phyloP scores from a whole-genome alignment of 441 rosid genomes.

The Bruguiera hainesii region DNA sequence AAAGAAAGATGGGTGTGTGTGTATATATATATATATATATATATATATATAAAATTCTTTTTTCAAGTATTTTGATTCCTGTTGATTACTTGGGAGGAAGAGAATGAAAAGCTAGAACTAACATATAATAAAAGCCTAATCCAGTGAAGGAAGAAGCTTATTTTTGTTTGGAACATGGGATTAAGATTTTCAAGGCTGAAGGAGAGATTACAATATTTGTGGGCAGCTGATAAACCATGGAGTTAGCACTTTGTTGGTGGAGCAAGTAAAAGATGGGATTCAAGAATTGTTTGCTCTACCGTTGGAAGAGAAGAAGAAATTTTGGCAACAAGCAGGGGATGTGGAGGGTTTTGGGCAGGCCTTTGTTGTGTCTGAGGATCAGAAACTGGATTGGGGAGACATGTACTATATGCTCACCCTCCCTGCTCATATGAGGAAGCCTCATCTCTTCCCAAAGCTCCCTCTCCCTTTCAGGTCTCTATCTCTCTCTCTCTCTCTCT shows the following conservation, averaged over 20 bases:
- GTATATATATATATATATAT: too few relatives aligned
- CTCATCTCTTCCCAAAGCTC: constrained; percentile 42
- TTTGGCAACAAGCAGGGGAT: constrained; percentile 31
- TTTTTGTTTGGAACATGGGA: neutral
- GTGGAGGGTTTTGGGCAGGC: constrained; percentile 47
- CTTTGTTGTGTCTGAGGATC: constrained; percentile 23
- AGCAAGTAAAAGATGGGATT: constrained; percentile 31
- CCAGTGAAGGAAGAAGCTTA: constrained; percentile 18
- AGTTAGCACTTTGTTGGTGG: constrained; percentile 28
- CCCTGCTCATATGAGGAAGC: constrained; percentile 35
- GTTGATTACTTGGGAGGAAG: too few relatives aligned
- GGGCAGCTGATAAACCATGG: constrained; percentile 50
- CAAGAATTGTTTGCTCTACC: constrained; percentile 40
- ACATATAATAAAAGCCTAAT: too few relatives aligned
- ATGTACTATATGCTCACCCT: constrained; percentile 34
- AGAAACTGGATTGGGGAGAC: constrained; percentile 50
- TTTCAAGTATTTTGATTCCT: too few relatives aligned
- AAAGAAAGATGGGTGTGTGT: too few relatives aligned
- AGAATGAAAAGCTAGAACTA: too few relatives aligned
- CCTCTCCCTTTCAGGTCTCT: constrained; percentile 44
- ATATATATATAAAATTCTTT: too few relatives aligned
- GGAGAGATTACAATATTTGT: neutral
- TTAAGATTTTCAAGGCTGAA: too few relatives aligned
- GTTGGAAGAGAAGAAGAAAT: constrained; percentile 43
- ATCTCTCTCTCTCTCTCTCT: constrained; percentile 5